phyloP scores from a whole-genome alignment of 805 yeast genomes.

The Yamadazyma kitorensis region DNA sequence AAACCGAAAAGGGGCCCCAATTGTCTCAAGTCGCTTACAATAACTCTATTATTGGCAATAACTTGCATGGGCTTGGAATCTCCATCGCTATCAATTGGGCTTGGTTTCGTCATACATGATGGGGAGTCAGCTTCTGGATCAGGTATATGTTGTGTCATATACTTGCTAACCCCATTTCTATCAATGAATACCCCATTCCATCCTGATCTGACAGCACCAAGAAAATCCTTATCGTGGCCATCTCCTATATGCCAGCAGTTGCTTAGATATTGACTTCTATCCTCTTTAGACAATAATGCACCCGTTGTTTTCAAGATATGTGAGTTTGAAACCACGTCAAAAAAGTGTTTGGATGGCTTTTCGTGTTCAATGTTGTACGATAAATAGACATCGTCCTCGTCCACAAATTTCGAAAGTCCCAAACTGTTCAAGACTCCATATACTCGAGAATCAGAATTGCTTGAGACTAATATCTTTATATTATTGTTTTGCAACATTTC shows the following conservation, averaged over 20 bases:
- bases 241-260: constrained; percentile 69
- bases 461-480: constrained; percentile 43
- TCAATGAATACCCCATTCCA: constrained; percentile 61
- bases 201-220: constrained; percentile 53
- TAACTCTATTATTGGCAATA: constrained; percentile 34
- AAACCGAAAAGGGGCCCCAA: not conserved
- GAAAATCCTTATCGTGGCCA: constrained; percentile 50
- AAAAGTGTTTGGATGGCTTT: constrained; percentile 54
- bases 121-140: constrained; percentile 12
- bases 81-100: constrained; percentile 6
- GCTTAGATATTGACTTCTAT: constrained; percentile 15
- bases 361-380: constrained; percentile 55
- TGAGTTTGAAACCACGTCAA: constrained; percentile 22
- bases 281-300: constrained; percentile 2
- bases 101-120: constrained; percentile 11
- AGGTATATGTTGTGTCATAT: constrained; percentile 11
- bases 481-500: constrained; percentile 25
- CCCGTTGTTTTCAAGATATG: constrained; percentile 13
- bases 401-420: constrained; percentile 41
- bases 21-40: constrained; percentile 19
- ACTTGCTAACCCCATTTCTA: constrained; percentile 25
- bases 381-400: constrained; percentile 38
- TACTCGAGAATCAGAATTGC: constrained; percentile 65
- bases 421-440: constrained; percentile 44
- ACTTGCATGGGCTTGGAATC: constrained; percentile 12